These are phyloP conservation scores for Nymphaea thermarum DNA, from an alignment of 164 flowering plant genomes.

Conservation along the genomic window DNA sequence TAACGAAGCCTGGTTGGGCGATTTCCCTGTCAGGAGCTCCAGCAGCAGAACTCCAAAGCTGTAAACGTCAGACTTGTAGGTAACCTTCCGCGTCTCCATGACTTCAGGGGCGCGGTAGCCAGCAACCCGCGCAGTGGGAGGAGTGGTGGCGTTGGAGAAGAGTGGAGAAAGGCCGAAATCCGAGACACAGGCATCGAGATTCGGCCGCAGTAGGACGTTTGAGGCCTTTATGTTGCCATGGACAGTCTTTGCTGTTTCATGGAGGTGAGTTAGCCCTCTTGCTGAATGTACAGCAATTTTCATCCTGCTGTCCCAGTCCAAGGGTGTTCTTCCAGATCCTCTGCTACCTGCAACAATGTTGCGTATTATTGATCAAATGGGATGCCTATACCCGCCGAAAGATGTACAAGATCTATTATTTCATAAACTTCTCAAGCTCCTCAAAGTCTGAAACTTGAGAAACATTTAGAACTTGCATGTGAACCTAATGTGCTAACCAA, in stretches of 20 bases:
- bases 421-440: too few species aligned
- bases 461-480: too few species aligned
- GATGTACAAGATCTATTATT: too few species aligned
- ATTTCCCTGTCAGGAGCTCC: constrained; percentile 83
- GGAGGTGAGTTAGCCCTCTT: constrained; percentile 72
- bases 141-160: constrained; percentile 27
- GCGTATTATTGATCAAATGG: background rate
- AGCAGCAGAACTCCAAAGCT: constrained; percentile 79
- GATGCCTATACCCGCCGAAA: too few species aligned
- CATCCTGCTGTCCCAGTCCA: constrained; percentile 91
- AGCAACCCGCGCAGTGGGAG: constrained; percentile 52
- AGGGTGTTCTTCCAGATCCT: constrained; percentile 84
- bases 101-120: constrained; percentile 97
- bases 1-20: constrained; percentile 84
- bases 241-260: constrained; percentile 42
- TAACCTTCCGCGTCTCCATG: constrained; percentile 66
- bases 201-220: constrained; percentile 65
- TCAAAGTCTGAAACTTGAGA: too few species aligned
- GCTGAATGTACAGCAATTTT: constrained; percentile 65
- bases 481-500: too few species aligned
- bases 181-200: constrained; percentile 47
- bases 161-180: constrained; percentile 78
- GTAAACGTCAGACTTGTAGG: constrained; percentile 85
- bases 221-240: constrained; percentile 97
- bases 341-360: constrained; percentile 55